These are phyloP conservation scores for Eutypa lata DNA, from an alignment of 2,329 filamentous ascomycete genomes.

Conservation along the genomic window DNA sequence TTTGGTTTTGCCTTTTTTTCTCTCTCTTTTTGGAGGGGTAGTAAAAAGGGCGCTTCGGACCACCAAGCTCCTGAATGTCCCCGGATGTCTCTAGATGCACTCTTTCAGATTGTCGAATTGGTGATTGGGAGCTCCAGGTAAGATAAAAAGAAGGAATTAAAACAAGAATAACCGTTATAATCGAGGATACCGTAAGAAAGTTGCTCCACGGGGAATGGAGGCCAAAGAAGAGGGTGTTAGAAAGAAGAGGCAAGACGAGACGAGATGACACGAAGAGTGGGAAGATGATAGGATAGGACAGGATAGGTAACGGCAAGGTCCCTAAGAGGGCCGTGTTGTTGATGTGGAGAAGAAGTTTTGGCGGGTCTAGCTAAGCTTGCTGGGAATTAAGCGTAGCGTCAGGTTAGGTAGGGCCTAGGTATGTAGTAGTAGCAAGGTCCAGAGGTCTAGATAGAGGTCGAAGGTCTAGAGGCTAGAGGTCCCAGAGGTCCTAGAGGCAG, in stretches of 20 bases:
- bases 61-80: neutral
- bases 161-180: neutral
- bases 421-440: neutral
- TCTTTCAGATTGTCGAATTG: neutral
- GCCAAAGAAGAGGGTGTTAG: neutral
- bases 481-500: neutral
- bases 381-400: neutral
- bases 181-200: neutral
- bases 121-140: neutral
- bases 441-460: too few relatives aligned
- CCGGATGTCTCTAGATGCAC: neutral
- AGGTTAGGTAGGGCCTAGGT: neutral
- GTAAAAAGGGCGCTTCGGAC: neutral
- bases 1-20: neutral
- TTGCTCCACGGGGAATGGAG: neutral
- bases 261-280: neutral
- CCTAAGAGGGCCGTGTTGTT: constrained; percentile 1
- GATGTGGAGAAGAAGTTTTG: neutral
- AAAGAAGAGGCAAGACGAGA: neutral
- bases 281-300: neutral
- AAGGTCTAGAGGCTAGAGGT: too few relatives aligned
- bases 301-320: neutral
- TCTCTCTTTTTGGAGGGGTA: neutral
- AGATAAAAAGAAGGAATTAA: neutral
- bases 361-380: neutral